Conservation (phyloP, 2,329 filamentous ascomycete genomes). For the Calonectria hawksworthii region DNA sequence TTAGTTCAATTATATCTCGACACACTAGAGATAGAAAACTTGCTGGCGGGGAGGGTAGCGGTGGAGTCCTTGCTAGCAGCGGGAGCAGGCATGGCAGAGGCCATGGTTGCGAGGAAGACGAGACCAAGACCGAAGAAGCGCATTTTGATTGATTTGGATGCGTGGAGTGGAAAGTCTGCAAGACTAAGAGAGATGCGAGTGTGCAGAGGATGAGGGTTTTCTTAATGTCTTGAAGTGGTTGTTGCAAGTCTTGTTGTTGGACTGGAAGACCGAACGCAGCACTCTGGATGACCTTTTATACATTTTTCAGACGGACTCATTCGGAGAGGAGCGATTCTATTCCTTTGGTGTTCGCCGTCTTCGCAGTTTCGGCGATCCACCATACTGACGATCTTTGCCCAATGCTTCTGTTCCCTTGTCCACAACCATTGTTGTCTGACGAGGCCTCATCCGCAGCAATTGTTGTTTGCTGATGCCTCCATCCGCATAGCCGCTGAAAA, state of each 20-base stretch:
- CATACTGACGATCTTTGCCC: not conserved
- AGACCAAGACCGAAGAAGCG: not conserved
- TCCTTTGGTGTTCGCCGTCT: not conserved
- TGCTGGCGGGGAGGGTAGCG: not conserved
- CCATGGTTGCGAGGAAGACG: not conserved
- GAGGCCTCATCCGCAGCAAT: not conserved
- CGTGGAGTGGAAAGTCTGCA: not conserved
- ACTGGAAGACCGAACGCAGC: not conserved
- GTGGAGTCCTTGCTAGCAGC: not conserved
- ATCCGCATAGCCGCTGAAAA: not conserved
- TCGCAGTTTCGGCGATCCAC: not conserved
- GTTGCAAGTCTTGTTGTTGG: not conserved
- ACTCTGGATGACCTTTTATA: not conserved
- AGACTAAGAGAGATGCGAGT: not conserved
- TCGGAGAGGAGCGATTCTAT: not conserved
- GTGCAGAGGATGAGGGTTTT: not conserved
- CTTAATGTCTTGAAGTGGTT: not conserved
- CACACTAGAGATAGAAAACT: not conserved
- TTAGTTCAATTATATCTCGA: not conserved
- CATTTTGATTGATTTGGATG: not conserved
- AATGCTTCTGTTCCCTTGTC: not conserved
- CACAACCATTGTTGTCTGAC: not conserved
- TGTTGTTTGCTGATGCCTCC: not conserved
- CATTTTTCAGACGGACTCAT: not conserved
- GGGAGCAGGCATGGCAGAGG: not conserved